phyloP scores from a whole-genome alignment of 2,329 filamentous ascomycete genomes.

The Macroventuria anomochaeta region DNA sequence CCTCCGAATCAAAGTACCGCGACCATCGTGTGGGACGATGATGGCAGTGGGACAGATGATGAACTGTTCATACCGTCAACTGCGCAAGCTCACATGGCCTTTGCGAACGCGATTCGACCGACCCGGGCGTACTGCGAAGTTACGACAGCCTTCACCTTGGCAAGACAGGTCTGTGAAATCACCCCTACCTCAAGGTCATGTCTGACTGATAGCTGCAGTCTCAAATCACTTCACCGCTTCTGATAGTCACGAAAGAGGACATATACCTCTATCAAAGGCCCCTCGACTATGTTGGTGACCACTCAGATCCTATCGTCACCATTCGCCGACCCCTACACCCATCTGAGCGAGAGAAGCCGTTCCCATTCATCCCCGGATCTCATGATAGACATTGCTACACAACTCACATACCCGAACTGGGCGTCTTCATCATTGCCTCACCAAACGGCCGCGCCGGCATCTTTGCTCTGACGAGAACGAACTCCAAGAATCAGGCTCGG shows the following conservation, averaged over 20 bases:
- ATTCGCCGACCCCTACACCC: slow-evolving; percentile 46
- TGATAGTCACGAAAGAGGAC: slow-evolving; percentile 54
- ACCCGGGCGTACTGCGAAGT: slow-evolving; percentile 15
- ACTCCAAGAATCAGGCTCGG: slow-evolving; percentile 41
- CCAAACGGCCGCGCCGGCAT: slow-evolving; percentile 71
- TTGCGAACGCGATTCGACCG: neutral
- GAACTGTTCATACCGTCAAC: slow-evolving; percentile 3
- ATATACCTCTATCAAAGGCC: slow-evolving; percentile 53
- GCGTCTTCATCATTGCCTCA: slow-evolving; percentile 70
- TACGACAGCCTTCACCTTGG: neutral
- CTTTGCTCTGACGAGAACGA: slow-evolving; percentile 61
- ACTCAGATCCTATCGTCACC: slow-evolving; percentile 36
- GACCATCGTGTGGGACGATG: neutral
- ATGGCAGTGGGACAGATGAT: slow-evolving; percentile 8
- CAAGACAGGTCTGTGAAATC: slow-evolving; percentile 2
- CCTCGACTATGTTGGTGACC: slow-evolving; percentile 12
- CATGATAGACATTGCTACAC: slow-evolving; percentile 66
- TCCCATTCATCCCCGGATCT: slow-evolving; percentile 20
- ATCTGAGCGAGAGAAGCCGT: neutral
- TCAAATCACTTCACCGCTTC: slow-evolving; percentile 37
- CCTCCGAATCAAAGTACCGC: neutral
- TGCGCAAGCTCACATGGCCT: slow-evolving; percentile 1
- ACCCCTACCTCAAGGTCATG: no score
- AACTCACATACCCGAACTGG: slow-evolving; percentile 70
- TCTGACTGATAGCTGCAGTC: neutral